Evolutionary conservation across 163 green algal species (phyloP).

Genomic region (Chloromonas sp.): DNA sequence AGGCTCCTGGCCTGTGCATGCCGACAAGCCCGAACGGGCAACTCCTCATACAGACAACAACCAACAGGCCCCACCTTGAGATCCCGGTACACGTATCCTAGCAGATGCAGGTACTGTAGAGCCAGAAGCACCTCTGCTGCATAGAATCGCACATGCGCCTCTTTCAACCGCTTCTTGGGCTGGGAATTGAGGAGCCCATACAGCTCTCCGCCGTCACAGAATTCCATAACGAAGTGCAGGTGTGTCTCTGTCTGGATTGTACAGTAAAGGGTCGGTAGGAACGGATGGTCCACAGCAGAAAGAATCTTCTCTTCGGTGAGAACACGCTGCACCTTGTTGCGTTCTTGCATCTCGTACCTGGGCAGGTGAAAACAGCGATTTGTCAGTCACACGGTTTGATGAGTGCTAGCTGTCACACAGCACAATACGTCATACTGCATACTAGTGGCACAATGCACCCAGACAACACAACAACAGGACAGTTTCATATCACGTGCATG

Average conservation of each 20-base stretch:
- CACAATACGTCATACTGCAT: too few species aligned
- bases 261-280: slow-evolving; percentile 83
- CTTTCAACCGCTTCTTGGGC: slow-evolving; percentile 63
- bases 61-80: slow-evolving; percentile 59
- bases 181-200: slow-evolving; percentile 64
- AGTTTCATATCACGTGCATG: too few species aligned
- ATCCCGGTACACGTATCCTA: slow-evolving; percentile 86
- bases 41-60: too few species aligned
- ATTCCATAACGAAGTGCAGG: slow-evolving; percentile 92
- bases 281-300: slow-evolving; percentile 85
- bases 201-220: slow-evolving; percentile 86
- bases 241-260: slow-evolving; percentile 80
- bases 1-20: too few species aligned
- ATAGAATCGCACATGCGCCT: slow-evolving; percentile 77
- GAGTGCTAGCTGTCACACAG: too few species aligned
- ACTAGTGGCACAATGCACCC: too few species aligned
- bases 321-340: slow-evolving; percentile 87
- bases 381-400: too few species aligned
- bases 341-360: slow-evolving; percentile 86
- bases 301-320: slow-evolving; percentile 89
- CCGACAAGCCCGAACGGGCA: too few species aligned
- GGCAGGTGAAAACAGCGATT: too few species aligned
- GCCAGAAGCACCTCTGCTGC: slow-evolving; percentile 79
- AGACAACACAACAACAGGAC: too few species aligned
- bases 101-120: slow-evolving; percentile 95